These are phyloP conservation scores for Microcos paniculata DNA, from an alignment of 345 rosid genomes.

Conservation along the genomic window DNA sequence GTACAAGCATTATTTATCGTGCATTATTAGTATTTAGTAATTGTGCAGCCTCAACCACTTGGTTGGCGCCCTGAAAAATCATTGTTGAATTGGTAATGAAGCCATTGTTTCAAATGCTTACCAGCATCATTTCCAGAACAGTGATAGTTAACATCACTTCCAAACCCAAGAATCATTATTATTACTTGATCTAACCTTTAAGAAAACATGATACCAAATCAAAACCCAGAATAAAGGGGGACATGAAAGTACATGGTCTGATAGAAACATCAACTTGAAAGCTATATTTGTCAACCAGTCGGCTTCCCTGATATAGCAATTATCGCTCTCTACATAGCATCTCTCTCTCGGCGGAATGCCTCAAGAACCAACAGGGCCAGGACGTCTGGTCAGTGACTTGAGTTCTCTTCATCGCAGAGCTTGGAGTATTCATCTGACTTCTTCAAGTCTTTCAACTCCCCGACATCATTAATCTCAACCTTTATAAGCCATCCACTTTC, in stretches of 20 bases:
- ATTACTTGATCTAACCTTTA: slow-evolving; percentile 2
- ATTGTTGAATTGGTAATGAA: too few relatives aligned
- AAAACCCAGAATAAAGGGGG: neutral
- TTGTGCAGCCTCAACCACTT: too few relatives aligned
- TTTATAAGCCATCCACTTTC: slow-evolving; percentile 86
- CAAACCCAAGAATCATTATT: neutral
- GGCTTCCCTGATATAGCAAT: neutral
- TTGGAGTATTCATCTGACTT: slow-evolving; percentile 72
- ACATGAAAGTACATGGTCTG: neutral
- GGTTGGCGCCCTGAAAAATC: too few relatives aligned
- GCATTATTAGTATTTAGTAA: too few relatives aligned
- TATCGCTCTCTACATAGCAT: neutral
- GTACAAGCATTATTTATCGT: too few relatives aligned
- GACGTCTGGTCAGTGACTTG: slow-evolving; percentile 54
- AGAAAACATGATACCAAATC: neutral
- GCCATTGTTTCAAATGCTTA: too few relatives aligned
- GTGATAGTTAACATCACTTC: neutral
- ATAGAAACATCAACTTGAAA: slow-evolving; percentile 14
- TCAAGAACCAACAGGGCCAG: neutral
- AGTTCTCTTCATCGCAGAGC: slow-evolving; percentile 95
- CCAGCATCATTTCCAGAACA: neutral
- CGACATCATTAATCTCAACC: slow-evolving; percentile 55
- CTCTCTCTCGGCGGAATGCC: neutral
- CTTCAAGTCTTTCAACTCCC: slow-evolving; percentile 72
- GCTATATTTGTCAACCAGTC: neutral